Conservation (phyloP, 1,284 basidiomycete genomes). For the Tilletiopsis washingtonensis region DNA sequence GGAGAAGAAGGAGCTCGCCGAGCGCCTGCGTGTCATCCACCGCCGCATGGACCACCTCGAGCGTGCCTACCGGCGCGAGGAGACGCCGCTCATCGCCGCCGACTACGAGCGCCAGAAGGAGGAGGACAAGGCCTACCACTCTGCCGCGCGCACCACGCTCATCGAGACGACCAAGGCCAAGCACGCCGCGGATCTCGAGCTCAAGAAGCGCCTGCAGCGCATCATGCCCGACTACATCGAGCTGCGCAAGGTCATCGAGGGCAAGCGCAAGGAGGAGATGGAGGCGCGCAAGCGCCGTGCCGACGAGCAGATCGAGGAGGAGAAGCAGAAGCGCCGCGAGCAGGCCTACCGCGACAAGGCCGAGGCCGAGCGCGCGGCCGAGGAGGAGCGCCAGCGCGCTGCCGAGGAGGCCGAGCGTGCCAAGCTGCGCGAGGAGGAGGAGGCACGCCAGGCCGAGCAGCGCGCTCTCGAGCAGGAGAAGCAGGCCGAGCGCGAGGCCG, state of each 20-base stretch:
- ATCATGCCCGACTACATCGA: constrained; percentile 68
- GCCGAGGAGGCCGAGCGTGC: constrained; percentile 30
- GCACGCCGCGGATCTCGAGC: constrained; percentile 65
- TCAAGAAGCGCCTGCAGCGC: constrained; percentile 67
- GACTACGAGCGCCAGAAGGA: constrained; percentile 80
- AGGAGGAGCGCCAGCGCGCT: constrained; percentile 26
- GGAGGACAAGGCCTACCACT: constrained; percentile 61
- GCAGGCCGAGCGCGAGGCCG: constrained; percentile 39
- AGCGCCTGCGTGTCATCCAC: constrained; percentile 71
- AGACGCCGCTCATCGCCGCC: constrained; percentile 71
- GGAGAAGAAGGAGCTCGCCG: constrained; percentile 82
- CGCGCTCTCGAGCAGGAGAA: constrained; percentile 34
- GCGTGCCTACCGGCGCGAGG: constrained; percentile 90
- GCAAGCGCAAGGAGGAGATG: constrained; percentile 65
- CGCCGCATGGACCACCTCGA: constrained; percentile 94
- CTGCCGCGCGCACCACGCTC: constrained; percentile 50
- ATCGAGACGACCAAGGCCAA: constrained; percentile 58
- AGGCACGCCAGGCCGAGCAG: constrained; percentile 27
- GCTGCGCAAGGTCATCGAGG: constrained; percentile 59
- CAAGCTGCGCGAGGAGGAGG: constrained; percentile 18
- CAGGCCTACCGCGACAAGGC: constrained; percentile 23
- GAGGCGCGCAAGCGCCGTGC: constrained; percentile 60
- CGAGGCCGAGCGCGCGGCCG: constrained; percentile 24
- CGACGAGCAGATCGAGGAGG: constrained; percentile 67
- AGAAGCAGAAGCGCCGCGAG: constrained; percentile 64